A percentile compares a stretch with the other conserved stretches of the same genome.
Conservation (phyloP, 331 rosid species). For the Ulmus americana region DNA sequence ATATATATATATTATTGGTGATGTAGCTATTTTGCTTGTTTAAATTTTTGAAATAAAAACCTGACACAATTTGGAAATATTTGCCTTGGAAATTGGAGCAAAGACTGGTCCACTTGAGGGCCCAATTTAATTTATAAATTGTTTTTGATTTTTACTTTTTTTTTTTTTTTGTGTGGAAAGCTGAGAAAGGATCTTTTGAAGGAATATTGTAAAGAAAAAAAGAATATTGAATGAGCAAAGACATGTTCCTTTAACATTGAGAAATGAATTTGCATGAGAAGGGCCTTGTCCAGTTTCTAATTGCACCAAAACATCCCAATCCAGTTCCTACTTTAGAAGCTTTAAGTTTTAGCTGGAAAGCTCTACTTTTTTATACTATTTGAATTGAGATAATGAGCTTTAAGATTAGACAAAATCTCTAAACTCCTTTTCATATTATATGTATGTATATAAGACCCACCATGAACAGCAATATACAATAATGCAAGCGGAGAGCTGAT, state of each 20-base stretch:
- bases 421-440: neutral
- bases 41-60: neutral
- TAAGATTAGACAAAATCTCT: neutral
- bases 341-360: constrained; percentile 1
- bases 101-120: constrained; percentile 43
- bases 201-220: too few relatives aligned
- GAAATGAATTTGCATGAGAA: neutral
- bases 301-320: neutral
- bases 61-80: constrained; percentile 39
- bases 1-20: too few relatives aligned
- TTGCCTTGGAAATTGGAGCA: constrained; percentile 45
- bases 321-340: neutral
- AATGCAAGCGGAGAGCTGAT: neutral
- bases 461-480: neutral
- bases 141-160: neutral
- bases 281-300: neutral
- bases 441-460: neutral
- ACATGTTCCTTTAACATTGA: neutral
- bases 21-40: too few relatives aligned
- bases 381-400: neutral
- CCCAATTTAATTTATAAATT: neutral
- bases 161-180: neutral
- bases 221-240: neutral
- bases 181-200: neutral
- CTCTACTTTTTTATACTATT: neutral